Evolutionary conservation across 1,284 basidiomycete genomes (phyloP).

Genomic region (Trichosporon coremiiforme): DNA sequence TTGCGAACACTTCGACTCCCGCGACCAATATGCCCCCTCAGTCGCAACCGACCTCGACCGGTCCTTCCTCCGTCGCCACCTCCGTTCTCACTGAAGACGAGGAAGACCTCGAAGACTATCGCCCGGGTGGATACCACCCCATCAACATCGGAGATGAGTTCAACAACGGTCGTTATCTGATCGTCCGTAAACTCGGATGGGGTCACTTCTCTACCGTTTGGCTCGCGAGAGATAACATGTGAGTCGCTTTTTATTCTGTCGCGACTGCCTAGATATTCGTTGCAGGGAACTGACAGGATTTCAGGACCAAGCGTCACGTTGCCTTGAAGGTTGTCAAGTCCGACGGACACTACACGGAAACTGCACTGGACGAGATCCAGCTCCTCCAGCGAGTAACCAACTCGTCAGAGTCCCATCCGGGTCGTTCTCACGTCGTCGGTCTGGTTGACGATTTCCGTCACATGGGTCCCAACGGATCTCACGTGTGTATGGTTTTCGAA

Average conservation of each 20-base stretch:
- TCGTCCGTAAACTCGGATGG: conserved; percentile 95
- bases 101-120: conserved; percentile 67
- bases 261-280: neutral
- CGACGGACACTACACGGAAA: conserved; percentile 94
- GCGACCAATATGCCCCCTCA: conserved; percentile 26
- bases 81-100: conserved; percentile 57
- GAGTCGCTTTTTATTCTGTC: conserved; percentile 48
- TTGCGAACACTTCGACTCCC: neutral
- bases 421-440: conserved; percentile 73
- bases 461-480: conserved; percentile 92
- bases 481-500: conserved; percentile 99
- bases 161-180: conserved; percentile 81
- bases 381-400: conserved; percentile 92
- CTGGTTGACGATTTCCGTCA: conserved; percentile 97
- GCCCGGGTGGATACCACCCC: conserved; percentile 91
- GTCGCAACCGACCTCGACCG: conserved; percentile 28
- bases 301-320: conserved; percentile 89
- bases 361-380: conserved; percentile 98
- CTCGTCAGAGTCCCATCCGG: conserved; percentile 67
- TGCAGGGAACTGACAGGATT: conserved; percentile 11
- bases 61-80: conserved; percentile 45
- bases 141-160: conserved; percentile 93
- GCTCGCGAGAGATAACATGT: conserved; percentile 85
- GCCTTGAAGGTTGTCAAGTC: conserved; percentile 99
- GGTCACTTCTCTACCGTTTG: conserved; percentile 97